Percentiles rank a stretch among this genome's conserved stretches.
phyloP scores from a whole-genome alignment of 495 filamentous ascomycete genomes.

The Penicillium coffeae region DNA sequence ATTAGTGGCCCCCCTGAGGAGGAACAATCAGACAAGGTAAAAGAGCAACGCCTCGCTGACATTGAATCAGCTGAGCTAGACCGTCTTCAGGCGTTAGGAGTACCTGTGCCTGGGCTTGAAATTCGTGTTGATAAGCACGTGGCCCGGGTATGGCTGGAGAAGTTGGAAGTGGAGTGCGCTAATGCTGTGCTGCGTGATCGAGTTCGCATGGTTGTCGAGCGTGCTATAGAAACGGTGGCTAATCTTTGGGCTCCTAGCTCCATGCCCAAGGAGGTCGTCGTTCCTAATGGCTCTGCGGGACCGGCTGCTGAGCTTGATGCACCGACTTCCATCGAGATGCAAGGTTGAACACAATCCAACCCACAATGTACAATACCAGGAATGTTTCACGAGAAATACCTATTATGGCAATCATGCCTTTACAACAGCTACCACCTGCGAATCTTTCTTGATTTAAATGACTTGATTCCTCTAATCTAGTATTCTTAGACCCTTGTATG shows the following conservation, averaged over 20 bases:
- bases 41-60: conserved; percentile 48
- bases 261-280: conserved; percentile 14
- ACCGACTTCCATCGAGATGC: conserved; percentile 23
- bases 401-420: too few species aligned
- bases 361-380: conserved; percentile 22
- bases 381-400: conserved; percentile 2
- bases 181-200: conserved; percentile 71
- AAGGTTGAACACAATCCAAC: conserved; percentile 15
- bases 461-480: too few species aligned
- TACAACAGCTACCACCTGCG: too few species aligned
- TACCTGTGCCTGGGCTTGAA: conserved; percentile 82
- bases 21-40: conserved; percentile 24
- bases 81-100: conserved; percentile 71
- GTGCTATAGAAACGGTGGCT: conserved; percentile 86
- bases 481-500: too few species aligned
- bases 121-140: conserved; percentile 86
- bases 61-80: conserved; percentile 58
- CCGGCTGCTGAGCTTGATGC: conserved; percentile 9
- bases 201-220: conserved; percentile 82
- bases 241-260: conserved; percentile 57
- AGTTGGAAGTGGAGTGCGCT: conserved; percentile 80
- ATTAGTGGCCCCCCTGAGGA: conserved; percentile 35
- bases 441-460: too few species aligned
- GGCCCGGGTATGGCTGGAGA: conserved; percentile 87
- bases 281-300: conserved; percentile 18